Conservation (phyloP, 2,329 filamentous ascomycete species). For the Botrytis tulipae region DNA sequence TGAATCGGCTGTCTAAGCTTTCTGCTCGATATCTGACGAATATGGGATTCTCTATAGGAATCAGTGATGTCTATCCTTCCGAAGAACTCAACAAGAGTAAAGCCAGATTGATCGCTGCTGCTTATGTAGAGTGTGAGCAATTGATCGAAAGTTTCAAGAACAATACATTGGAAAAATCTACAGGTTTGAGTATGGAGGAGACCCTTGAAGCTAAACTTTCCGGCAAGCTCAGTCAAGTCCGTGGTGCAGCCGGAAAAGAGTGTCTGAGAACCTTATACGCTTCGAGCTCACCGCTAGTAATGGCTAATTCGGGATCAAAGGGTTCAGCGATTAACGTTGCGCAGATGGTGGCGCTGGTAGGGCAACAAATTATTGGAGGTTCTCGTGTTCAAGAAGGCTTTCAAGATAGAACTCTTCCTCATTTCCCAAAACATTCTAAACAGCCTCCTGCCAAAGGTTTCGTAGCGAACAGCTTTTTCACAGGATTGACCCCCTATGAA, state of each 20-base stretch:
- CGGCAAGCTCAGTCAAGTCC: constrained; percentile 86
- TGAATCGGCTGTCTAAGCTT: constrained; percentile 90
- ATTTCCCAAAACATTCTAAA: constrained; percentile 90
- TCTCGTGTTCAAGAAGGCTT: constrained; percentile 93
- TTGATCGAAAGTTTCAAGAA: constrained; percentile 77
- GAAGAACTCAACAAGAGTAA: constrained; percentile 69
- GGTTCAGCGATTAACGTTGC: constrained; percentile 97
- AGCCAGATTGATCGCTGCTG: constrained; percentile 69
- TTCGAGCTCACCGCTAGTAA: constrained; percentile 90
- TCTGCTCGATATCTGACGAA: constrained; percentile 87
- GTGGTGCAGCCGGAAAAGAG: constrained; percentile 84
- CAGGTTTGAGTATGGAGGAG: constrained; percentile 87
- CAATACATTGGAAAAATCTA: constrained; percentile 78
- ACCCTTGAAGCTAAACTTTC: constrained; percentile 90
- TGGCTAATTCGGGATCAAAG: constrained; percentile 97
- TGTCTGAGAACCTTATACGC: constrained; percentile 88
- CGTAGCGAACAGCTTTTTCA: constrained; percentile 96
- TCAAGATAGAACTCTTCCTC: constrained; percentile 89
- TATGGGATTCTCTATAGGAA: constrained; percentile 92
- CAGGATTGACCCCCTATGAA: constrained; percentile 82
- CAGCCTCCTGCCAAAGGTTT: constrained; percentile 96
- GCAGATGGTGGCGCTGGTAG: constrained; percentile 96
- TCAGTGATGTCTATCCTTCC: constrained; percentile 89
- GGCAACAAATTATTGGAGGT: constrained; percentile 95
- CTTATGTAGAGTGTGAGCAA: constrained; percentile 79